Base-by-base conservation (phyloP, 805 yeast genomes). In the Kluyveromyces nonfermentans region DNA sequence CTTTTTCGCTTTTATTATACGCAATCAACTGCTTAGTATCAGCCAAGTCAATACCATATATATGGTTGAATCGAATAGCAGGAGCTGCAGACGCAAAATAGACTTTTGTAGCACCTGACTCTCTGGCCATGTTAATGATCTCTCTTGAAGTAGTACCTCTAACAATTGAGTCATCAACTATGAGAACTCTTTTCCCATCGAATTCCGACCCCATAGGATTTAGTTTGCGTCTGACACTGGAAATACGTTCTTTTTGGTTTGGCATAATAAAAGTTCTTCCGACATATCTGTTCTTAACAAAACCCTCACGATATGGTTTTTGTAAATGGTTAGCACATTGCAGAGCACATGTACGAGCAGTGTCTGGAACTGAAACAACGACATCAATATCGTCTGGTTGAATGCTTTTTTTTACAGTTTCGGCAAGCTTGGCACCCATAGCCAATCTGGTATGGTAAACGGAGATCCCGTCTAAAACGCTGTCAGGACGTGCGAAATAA, bases 221-320 rank as follows among this genome's bases (percentile, higher is more conserved):
- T 58, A 93, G 74, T 68, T 93, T 93, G 55, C 95, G 77, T 61
- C 98, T 78, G 15, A 93, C 98, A 19, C 94, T 82, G 2, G 96
- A 86, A 41, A 89, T 80, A 65, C 98, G 79, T 67, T 89, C 94
- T 62, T 80, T 78, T 71, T 93, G 98, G 69, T 87, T 89, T 14
- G 98, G 97, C 98, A 93, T 93, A 58, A 93, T 93, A 61, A 93
- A 93, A 1, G 98, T 93, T 66, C 98, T 80, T 28, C 98, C 98
- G 47, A 93, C 95, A 60, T 93, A 93, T 56, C 97, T 76, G 70
- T 93, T 93, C 65, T 93, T 93, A 50, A 93, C 94, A 61, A 93
- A 93, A 20, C 97, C 98, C 68, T 93, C 98, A 60, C 98, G 78
- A 68, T 87, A 93, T 16, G 95, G 94, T 16, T 87, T 61, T 38